A percentile compares a stretch with the other conserved stretches of the same genome.
Evolutionary conservation across 768 basidiomycete species (phyloP).

Genomic region (Suillus alpinus): DNA sequence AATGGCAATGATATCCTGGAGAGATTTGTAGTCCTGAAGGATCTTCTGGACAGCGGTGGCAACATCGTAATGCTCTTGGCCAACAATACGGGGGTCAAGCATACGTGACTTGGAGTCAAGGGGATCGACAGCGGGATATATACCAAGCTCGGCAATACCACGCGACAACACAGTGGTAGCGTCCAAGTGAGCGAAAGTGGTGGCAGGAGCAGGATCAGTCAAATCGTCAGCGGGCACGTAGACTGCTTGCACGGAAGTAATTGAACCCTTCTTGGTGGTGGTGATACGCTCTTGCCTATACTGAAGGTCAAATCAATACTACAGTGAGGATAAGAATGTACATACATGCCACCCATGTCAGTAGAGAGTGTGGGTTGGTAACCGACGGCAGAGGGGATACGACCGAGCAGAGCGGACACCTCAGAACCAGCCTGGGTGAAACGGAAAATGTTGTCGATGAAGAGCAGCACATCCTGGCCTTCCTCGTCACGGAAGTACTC

Average conservation of each 20-base stretch:
- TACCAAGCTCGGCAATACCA: conserved; percentile 98
- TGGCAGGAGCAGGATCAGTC: conserved; percentile 99
- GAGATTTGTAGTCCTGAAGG: conserved; percentile 93
- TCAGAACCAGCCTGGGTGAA: conserved; percentile 99
- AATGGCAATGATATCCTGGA: conserved; percentile 99
- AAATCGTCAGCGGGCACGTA: conserved; percentile 99
- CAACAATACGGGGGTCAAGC: conserved; percentile 99
- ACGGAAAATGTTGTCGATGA: conserved; percentile 99
- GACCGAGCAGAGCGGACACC: conserved; percentile 98
- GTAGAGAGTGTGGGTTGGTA: conserved; percentile 99
- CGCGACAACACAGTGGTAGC: conserved; percentile 99
- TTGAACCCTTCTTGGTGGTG: conserved; percentile 99
- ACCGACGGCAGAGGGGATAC: conserved; percentile 99
- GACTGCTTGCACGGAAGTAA: conserved; percentile 99
- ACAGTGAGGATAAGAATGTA: conserved; percentile 12
- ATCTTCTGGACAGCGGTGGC: conserved; percentile 98
- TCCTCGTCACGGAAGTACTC: conserved; percentile 99
- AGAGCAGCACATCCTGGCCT: conserved; percentile 99
- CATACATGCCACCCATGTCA: conserved; percentile 99
- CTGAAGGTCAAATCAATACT: conserved; percentile 7
- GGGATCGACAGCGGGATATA: conserved; percentile 99
- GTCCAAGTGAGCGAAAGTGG: conserved; percentile 99
- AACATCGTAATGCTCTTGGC: conserved; percentile 91
- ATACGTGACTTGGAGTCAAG: conserved; percentile 99
- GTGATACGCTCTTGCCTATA: conserved; percentile 98